A percentile compares a stretch with the other conserved stretches of the same genome.
Evolutionary conservation across 1,139 yeast genomes (phyloP).

Genomic region (Saccharomycopsis phalli): DNA sequence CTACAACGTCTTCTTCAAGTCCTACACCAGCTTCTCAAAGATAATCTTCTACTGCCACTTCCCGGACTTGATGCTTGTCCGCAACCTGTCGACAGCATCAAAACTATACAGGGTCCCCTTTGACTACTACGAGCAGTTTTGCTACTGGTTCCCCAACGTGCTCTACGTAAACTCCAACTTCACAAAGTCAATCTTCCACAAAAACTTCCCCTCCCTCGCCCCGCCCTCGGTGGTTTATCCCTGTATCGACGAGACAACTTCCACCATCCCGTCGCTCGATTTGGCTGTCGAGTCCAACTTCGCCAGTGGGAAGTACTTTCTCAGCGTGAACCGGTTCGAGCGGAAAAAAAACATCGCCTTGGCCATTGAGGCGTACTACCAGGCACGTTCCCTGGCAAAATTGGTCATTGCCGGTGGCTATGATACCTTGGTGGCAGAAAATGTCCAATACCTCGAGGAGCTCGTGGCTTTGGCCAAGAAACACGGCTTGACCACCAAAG

Average conservation of each 20-base stretch:
- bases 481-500: constrained; percentile 38
- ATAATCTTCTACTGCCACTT: constrained; percentile 89
- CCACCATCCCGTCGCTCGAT: constrained; percentile 21
- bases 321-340: constrained; percentile 86
- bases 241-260: constrained; percentile 49
- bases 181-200: constrained; percentile 56
- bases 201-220: constrained; percentile 27
- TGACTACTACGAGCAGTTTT: constrained; percentile 70
- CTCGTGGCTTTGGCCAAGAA: constrained; percentile 42
- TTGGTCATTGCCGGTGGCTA: constrained; percentile 89
- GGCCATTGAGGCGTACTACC: constrained; percentile 53
- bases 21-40: constrained; percentile 26
- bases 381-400: constrained; percentile 28
- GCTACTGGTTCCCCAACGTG: constrained; percentile 68
- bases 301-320: constrained; percentile 33
- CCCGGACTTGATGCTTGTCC: constrained; percentile 79
- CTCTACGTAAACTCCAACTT: constrained; percentile 83
- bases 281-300: constrained; percentile 18
- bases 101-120: constrained; percentile 70
- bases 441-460: constrained; percentile 61
- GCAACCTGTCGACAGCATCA: constrained; percentile 41
- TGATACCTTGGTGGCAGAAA: constrained; percentile 68
- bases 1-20: constrained; percentile 44
- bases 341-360: constrained; percentile 72
- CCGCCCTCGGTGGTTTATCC: constrained; percentile 78